These are phyloP conservation scores for Sordariomycetes sp. DNA, from an alignment of 2,329 filamentous ascomycete species.

Conservation along the genomic window DNA sequence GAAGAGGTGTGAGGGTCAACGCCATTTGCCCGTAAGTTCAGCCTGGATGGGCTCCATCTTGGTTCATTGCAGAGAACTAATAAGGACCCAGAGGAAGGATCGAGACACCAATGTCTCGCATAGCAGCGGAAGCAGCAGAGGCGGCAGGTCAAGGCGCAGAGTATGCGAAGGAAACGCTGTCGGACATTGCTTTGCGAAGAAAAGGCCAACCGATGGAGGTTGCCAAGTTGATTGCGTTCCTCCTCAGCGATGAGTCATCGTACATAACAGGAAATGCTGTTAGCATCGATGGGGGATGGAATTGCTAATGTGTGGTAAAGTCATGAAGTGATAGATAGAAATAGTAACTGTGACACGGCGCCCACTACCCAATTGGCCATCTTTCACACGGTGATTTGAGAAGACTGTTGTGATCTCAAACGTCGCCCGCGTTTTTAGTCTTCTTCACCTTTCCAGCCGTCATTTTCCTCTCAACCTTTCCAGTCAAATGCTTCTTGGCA, in stretches of 20 bases:
- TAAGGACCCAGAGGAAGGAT: constrained; percentile 13
- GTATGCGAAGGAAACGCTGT: constrained; percentile 7
- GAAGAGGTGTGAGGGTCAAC: constrained; percentile 15
- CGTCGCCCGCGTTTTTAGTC: too few relatives aligned
- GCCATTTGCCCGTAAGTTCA: constrained; percentile 17
- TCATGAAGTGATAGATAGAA: too few relatives aligned
- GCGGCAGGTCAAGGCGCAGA: constrained; percentile 4
- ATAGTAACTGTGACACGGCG: too few relatives aligned
- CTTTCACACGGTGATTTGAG: too few relatives aligned
- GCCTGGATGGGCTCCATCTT: too few relatives aligned
- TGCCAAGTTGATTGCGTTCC: constrained; percentile 11
- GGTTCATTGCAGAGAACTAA: not conserved
- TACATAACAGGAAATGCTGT: constrained; percentile 19
- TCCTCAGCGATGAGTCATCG: constrained; percentile 13
- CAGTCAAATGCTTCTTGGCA: constrained; percentile 20
- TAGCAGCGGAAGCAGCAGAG: constrained; percentile 7
- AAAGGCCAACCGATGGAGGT: constrained; percentile 14
- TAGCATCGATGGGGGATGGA: constrained; percentile 28
- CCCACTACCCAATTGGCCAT: too few relatives aligned
- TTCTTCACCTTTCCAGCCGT: constrained; percentile 6
- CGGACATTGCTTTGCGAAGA: constrained; percentile 11
- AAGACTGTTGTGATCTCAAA: too few relatives aligned
- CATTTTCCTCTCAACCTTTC: constrained; percentile 25
- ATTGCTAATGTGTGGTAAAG: too few relatives aligned
- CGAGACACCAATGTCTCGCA: constrained; percentile 17